Percentiles rank a stretch among this genome's conserved stretches.
phyloP scores from a whole-genome alignment of 2,329 filamentous ascomycete genomes.

The Blumeria graminis region DNA sequence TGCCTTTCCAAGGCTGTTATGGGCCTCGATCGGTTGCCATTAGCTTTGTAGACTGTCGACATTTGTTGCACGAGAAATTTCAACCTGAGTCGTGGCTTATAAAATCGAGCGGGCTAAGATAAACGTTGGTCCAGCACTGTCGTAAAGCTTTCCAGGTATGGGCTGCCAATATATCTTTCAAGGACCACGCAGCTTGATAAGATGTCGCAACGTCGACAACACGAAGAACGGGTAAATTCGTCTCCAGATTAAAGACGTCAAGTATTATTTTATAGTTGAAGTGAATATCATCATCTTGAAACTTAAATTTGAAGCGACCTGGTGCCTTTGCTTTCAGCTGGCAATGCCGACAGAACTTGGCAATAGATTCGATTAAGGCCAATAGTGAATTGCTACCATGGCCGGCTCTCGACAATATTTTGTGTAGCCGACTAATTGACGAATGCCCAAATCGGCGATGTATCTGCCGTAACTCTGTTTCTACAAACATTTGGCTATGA shows the following conservation, averaged over 20 bases:
- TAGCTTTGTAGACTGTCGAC: neutral
- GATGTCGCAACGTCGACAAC: neutral
- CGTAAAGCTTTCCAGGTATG: slow-evolving; percentile 1
- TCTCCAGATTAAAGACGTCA: slow-evolving; percentile 2
- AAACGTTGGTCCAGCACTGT: slow-evolving; percentile 2
- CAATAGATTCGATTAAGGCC: neutral
- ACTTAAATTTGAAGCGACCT: neutral
- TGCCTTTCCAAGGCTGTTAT: neutral
- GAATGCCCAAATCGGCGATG: neutral
- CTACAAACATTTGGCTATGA: neutral
- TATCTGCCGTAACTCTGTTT: neutral
- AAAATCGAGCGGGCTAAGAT: slow-evolving; percentile 1
- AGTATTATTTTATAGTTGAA: slow-evolving; percentile 3
- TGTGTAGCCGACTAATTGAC: neutral
- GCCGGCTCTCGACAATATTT: neutral
- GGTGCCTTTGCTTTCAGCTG: neutral
- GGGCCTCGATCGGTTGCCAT: neutral
- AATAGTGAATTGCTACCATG: neutral
- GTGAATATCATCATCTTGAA: neutral
- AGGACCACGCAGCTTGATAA: neutral
- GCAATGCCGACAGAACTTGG: neutral
- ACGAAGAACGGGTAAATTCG: neutral
- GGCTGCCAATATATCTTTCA: neutral
- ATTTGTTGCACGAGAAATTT: slow-evolving; percentile 3
- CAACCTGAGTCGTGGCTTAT: neutral